Base-by-base conservation (phyloP, 2,329 filamentous ascomycete species). In the Tolypocladium pustulatum region DNA sequence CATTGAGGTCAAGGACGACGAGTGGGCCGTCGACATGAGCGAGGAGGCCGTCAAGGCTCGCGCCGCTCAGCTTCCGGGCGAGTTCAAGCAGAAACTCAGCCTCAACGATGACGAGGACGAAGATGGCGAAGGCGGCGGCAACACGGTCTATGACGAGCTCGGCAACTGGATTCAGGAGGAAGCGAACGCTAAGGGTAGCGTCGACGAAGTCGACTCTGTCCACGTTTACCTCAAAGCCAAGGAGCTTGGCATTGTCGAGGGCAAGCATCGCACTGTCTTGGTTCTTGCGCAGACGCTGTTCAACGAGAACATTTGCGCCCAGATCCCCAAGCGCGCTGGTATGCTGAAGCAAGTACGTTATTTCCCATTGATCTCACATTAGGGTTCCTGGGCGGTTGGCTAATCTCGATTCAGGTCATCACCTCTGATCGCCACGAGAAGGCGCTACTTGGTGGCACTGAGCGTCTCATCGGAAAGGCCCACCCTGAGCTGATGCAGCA, bases 21-120 rank as follows among this genome's bases (percentile, higher is more conserved):
- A 96, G 65, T 99, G 94, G 94, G 90, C 92, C 62, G 90, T 97
- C 61, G 94, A 99, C 73, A 94, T 95, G 79, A 97, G 92, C 64
- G 91, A 92, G 73, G 91, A 91, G 73, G 94, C 94, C 65, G 89
- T 97, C 79, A 92, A 89, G 78, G 93, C 93, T 68, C 94, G 94
- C 74, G 90, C 92, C 72, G 89, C 93, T 75, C 87, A 91, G 65
- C 88, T 99, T 56, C 91, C 94, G n/a, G 87, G 87, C 65, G 94
- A 97, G 71, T 88, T 99, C 72, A 96, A 97, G 84, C 87, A 90
- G 71, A 89, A 91, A 71, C 86, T 97, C 64, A 90, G 89, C 68
- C 82, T 96, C 61, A 88, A 87, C 61, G 89, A 89, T 59, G 91
- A 87, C 57, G 87, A 89, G 15, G 90, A 95, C 51, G 90, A 89